Evolutionary conservation across 164 flowering plant genomes (phyloP).

Genomic region (Berberis vulgaris): DNA sequence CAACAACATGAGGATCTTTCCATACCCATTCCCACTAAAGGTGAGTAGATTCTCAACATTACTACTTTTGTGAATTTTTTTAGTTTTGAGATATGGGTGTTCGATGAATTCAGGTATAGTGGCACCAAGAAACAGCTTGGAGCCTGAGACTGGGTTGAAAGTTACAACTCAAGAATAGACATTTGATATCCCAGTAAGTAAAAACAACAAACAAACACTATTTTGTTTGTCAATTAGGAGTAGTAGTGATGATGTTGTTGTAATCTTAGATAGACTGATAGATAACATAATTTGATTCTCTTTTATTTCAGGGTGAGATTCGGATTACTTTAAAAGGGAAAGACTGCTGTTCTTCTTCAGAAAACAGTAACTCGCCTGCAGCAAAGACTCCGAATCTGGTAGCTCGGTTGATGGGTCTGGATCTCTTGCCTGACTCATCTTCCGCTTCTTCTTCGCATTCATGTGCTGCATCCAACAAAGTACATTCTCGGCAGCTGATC

Average conservation of each 20-base stretch:
- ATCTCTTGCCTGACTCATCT: slow-evolving; percentile 54
- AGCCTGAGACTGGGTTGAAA: slow-evolving; percentile 7
- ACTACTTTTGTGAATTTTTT: slow-evolving; percentile 8
- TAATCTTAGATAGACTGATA: too few species aligned
- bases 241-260: not conserved
- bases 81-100: slow-evolving; percentile 9
- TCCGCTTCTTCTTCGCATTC: slow-evolving; percentile 2
- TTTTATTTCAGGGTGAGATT: slow-evolving; percentile 30
- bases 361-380: slow-evolving; percentile 38
- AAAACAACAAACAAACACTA: not conserved
- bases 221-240: too few species aligned
- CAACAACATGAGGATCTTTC: slow-evolving; percentile 15
- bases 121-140: slow-evolving; percentile 89
- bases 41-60: slow-evolving; percentile 12
- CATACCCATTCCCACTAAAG: slow-evolving; percentile 22
- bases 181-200: slow-evolving; percentile 48
- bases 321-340: slow-evolving; percentile 15
- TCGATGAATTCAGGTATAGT: slow-evolving; percentile 42
- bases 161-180: slow-evolving; percentile 12
- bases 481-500: slow-evolving; percentile 4
- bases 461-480: not conserved
- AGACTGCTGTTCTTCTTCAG: slow-evolving; percentile 24
- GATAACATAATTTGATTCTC: not conserved
- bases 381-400: slow-evolving; percentile 70
- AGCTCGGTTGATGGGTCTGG: slow-evolving; percentile 93